Percentiles rank a stretch among this genome's conserved stretches.
Evolutionary conservation across 495 filamentous ascomycete genomes (phyloP).

Genomic region (Penicillium atrosanguineum): DNA sequence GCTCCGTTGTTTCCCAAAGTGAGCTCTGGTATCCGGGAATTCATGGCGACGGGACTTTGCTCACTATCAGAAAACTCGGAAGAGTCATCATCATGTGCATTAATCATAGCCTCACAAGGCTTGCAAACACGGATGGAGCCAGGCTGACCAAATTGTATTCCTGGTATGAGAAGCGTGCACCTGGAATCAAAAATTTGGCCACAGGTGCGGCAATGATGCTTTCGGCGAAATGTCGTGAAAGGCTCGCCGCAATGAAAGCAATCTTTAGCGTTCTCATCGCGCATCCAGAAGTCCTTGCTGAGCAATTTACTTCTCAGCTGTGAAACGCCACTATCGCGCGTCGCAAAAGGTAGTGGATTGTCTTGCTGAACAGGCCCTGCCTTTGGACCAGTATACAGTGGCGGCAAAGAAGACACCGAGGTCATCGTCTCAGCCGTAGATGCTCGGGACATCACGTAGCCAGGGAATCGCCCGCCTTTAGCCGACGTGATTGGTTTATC

Average conservation of each 20-base stretch:
- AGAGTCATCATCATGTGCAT: slow-evolving; percentile 84
- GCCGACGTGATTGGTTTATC: slow-evolving; percentile 23
- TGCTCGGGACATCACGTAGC: slow-evolving; percentile 34
- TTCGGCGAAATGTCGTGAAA: slow-evolving; percentile 90
- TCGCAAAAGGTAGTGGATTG: slow-evolving; percentile 19
- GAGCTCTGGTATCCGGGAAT: slow-evolving; percentile 38
- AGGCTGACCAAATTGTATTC: slow-evolving; percentile 80
- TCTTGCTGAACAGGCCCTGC: slow-evolving; percentile 16
- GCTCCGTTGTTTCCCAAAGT: slow-evolving; percentile 24
- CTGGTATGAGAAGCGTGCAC: slow-evolving; percentile 86
- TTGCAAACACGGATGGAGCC: slow-evolving; percentile 89
- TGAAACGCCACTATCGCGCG: slow-evolving; percentile 29
- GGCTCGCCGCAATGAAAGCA: slow-evolving; percentile 89
- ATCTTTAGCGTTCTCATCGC: slow-evolving; percentile 95
- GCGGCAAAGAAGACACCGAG: slow-evolving; percentile 30
- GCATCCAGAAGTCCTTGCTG: slow-evolving; percentile 98
- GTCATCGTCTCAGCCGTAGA: slow-evolving; percentile 33
- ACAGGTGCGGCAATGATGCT: slow-evolving; percentile 90
- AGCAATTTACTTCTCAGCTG: slow-evolving; percentile 78
- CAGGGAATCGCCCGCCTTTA: slow-evolving; percentile 31
- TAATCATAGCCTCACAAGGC: slow-evolving; percentile 89
- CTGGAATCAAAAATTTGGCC: slow-evolving; percentile 98
- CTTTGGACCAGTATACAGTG: slow-evolving; percentile 31
- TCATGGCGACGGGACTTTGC: slow-evolving; percentile 45
- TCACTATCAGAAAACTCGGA: slow-evolving; percentile 85